A percentile compares a stretch with the other conserved stretches of the same genome.
These are phyloP conservation scores for Lasiosphaeriaceae sp. DNA, from an alignment of 495 filamentous ascomycete genomes.

Conservation along the genomic window DNA sequence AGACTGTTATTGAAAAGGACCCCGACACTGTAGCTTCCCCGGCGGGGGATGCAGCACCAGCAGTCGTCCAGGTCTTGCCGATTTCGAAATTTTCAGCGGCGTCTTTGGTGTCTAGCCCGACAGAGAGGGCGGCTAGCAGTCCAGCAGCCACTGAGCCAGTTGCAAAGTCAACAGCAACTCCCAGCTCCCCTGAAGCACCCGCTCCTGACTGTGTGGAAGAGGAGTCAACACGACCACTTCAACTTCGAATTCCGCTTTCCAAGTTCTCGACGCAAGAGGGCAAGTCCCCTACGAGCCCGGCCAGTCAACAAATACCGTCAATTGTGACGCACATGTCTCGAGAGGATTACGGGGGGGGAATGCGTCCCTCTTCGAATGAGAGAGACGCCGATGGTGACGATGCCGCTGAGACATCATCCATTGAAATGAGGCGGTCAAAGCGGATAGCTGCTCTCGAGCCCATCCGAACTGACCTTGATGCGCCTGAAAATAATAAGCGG, in stretches of 20 bases:
- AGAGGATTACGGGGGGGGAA: background rate
- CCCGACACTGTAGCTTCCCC: background rate
- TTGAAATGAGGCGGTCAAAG: slow-evolving; percentile 34
- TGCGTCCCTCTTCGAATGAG: background rate
- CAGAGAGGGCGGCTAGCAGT: slow-evolving; percentile 1
- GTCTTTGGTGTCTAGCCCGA: slow-evolving; percentile 1
- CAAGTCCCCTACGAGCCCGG: slow-evolving; percentile 12
- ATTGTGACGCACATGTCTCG: slow-evolving; percentile 11
- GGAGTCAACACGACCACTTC: slow-evolving; percentile 11
- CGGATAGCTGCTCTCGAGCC: slow-evolving; percentile 50
- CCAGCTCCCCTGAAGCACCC: background rate
- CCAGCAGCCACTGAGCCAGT: slow-evolving; percentile 3
- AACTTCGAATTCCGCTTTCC: slow-evolving; percentile 39
- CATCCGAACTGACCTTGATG: slow-evolving; percentile 47
- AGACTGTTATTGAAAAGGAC: background rate
- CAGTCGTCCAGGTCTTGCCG: slow-evolving; percentile 6
- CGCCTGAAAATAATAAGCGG: slow-evolving; percentile 42
- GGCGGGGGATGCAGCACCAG: background rate
- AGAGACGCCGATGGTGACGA: slow-evolving; percentile 4
- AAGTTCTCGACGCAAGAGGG: slow-evolving; percentile 46
- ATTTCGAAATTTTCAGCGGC: slow-evolving; percentile 30
- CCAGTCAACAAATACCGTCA: slow-evolving; percentile 9
- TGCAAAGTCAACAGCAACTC: background rate
- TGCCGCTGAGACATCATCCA: slow-evolving; percentile 13
- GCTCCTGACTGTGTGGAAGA: slow-evolving; percentile 1